phyloP scores from a whole-genome alignment of 2,329 filamentous ascomycete genomes.

The Diplodia corticola region DNA sequence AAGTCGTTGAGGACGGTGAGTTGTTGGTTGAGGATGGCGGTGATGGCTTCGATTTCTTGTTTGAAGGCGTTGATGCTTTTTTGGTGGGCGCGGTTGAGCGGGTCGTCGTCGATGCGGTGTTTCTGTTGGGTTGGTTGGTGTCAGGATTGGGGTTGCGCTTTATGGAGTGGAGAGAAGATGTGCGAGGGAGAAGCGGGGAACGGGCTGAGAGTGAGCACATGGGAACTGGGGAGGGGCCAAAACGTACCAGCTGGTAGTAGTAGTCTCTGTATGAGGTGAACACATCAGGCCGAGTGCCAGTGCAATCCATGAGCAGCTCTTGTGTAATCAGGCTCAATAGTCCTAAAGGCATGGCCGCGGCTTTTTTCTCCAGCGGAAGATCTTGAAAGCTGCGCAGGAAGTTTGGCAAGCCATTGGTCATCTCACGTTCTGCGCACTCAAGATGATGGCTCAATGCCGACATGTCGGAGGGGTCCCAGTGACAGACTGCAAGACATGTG shows the following conservation, averaged over 20 bases:
- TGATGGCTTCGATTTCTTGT: conserved; percentile 19
- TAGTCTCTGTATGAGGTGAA: neutral
- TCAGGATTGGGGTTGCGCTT: neutral
- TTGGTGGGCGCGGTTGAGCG: conserved; percentile 12
- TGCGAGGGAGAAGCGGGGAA: neutral
- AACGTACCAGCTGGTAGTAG: conserved; percentile 1
- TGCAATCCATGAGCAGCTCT: neutral
- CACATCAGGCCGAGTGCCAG: neutral
- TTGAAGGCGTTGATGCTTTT: conserved; percentile 7
- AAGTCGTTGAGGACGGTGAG: conserved; percentile 12
- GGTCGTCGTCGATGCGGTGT: conserved; percentile 16
- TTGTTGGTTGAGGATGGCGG: neutral
- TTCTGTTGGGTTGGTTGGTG: neutral
- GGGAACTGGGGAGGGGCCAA: neutral
- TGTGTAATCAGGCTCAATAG: conserved; percentile 1
- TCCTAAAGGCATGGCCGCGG: conserved; percentile 3
- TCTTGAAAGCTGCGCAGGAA: conserved; percentile 10
- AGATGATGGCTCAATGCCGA: neutral
- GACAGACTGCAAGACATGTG: conserved; percentile 5
- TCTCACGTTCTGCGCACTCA: neutral
- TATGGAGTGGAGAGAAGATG: accelerated
- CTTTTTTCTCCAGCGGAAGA: neutral
- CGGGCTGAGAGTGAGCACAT: too few species aligned
- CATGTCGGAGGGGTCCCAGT: neutral
- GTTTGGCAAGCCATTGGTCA: neutral